Evolutionary conservation across 306 rosid species (phyloP).

Genomic region (Vigna hirtella): DNA sequence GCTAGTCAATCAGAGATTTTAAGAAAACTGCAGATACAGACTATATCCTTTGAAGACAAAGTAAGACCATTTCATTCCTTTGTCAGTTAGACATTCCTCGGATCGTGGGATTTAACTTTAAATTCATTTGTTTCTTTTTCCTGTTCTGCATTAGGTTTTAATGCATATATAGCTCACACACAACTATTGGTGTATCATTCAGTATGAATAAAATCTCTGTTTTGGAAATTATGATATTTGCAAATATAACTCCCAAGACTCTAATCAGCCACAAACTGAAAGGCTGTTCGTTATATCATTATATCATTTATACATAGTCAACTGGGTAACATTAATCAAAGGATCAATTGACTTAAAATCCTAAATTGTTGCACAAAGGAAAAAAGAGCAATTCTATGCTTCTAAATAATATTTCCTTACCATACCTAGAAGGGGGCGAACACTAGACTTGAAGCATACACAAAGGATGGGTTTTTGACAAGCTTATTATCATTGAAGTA

Average conservation of each 20-base stretch:
- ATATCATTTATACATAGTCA: not conserved
- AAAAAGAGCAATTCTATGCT: not conserved
- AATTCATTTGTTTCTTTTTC: not conserved
- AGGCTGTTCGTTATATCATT: not conserved
- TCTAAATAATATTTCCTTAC: not conserved
- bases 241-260: constrained; percentile 28
- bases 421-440: not conserved
- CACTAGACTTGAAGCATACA: not conserved
- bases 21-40: not conserved
- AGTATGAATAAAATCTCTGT: constrained; percentile 9
- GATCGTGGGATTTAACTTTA: constrained; percentile 3
- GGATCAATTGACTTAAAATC: constrained; percentile 11
- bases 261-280: not conserved
- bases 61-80: constrained; percentile 18
- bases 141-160: not conserved
- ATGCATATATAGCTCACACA: constrained; percentile 3
- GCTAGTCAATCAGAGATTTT: constrained; percentile 2
- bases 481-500: not conserved
- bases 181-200: constrained; percentile 12
- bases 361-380: constrained; percentile 11
- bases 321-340: constrained; percentile 15
- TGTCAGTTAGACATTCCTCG: not conserved
- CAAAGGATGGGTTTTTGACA: not conserved
- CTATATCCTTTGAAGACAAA: constrained; percentile 1
- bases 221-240: constrained; percentile 3